Percentiles rank a stretch among this genome's conserved stretches.
phyloP scores from a whole-genome alignment of 768 basidiomycete genomes.

The Kwoniella pini region DNA sequence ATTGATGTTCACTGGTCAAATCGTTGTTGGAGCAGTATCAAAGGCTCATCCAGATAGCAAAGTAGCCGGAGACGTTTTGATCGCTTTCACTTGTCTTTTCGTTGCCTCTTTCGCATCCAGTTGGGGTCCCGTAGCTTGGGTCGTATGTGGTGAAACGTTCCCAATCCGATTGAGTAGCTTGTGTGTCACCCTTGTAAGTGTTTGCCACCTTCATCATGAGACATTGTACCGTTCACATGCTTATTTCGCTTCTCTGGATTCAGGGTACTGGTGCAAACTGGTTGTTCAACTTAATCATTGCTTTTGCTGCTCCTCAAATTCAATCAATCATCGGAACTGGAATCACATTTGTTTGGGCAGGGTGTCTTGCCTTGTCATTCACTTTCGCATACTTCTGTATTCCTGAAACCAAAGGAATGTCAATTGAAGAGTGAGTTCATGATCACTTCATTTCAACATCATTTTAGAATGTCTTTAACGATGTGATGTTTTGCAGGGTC shows the following conservation, averaged over 20 bases:
- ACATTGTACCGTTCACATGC: no score
- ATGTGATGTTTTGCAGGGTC: slow-evolving; percentile 25
- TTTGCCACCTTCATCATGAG: background rate
- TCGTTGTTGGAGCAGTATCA: slow-evolving; percentile 58
- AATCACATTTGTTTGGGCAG: slow-evolving; percentile 54
- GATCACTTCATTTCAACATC: background rate
- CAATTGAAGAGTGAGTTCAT: slow-evolving; percentile 47
- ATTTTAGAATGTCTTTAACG: background rate
- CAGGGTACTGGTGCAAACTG: slow-evolving; percentile 53
- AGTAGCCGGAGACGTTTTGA: slow-evolving; percentile 52
- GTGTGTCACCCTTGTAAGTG: slow-evolving; percentile 48
- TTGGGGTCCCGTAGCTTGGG: slow-evolving; percentile 54
- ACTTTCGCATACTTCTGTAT: slow-evolving; percentile 53
- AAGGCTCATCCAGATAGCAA: slow-evolving; percentile 45
- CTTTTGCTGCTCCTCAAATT: slow-evolving; percentile 54
- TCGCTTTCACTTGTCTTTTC: slow-evolving; percentile 55
- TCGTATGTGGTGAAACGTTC: slow-evolving; percentile 54
- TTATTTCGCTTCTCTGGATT: background rate
- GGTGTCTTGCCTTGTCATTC: slow-evolving; percentile 45
- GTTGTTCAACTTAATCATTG: slow-evolving; percentile 51
- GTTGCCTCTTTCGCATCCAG: slow-evolving; percentile 51
- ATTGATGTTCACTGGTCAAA: slow-evolving; percentile 82
- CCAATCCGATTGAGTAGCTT: slow-evolving; percentile 51
- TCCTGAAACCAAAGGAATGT: slow-evolving; percentile 53
- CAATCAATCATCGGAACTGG: slow-evolving; percentile 51